Base-by-base conservation (phyloP, 495 filamentous ascomycete species). In the Glarea lozoyensis region DNA sequence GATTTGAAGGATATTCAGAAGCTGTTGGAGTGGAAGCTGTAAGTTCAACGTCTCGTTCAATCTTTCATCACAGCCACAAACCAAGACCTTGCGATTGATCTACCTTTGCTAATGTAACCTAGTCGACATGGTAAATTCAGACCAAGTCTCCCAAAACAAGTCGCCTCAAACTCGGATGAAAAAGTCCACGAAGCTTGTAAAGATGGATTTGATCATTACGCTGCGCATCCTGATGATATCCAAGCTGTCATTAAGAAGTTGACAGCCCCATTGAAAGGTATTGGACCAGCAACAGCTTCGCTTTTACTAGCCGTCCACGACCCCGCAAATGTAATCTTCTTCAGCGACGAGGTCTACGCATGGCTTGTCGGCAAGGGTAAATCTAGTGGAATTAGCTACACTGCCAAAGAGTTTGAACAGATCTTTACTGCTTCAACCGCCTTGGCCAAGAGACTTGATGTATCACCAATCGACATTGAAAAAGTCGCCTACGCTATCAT, bases 21-120 rank as follows among this genome's bases (percentile, higher is more conserved):
- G 19, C 56, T 87, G n/a, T 73, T 86, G 37, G 75, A 83, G 42
- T 89, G 84, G 84, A 89, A 88, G 62, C 60, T 84, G 82, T 87
- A 68, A 55, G 79, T 69, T n/a, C n/a, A n/a, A n/a, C 35, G 35
- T 5, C 7, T 7, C n/a, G 19, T 19, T 37, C 35, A 34, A 34
- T 29, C 25, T 32, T n/a, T 23, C 32, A 27, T 16, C 24, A 25
- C 27, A 18, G 40, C 23, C 10, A 19, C 34, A 34, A 40, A 44
- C 38, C 19, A 32, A 39, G 40, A 42, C 6, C 29, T 23, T 42
- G 2, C 12, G 13, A 35, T 22, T 36, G 10, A 36, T 20, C 12
- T 30, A 22, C 16, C 24, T 6, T 21, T 24, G 73, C 35, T 37
- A 37, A 37, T 6, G 6, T 21, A 20, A 5, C 4, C 9, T 38